Conservation (phyloP, 805 yeast genomes). For the Candida ipomoeae region DNA sequence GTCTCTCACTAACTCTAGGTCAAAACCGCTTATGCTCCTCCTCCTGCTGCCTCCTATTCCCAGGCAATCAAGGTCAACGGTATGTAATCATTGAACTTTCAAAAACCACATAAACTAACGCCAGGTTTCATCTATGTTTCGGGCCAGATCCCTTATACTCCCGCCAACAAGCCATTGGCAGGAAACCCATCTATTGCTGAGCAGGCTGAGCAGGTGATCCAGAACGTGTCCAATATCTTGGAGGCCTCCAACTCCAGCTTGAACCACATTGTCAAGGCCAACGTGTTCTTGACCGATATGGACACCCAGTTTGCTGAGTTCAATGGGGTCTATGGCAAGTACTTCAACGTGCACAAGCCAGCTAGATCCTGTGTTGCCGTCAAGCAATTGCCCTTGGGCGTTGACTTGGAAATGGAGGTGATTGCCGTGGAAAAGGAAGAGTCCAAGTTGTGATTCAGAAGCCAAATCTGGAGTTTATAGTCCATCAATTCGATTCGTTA, state of each 20-base stretch:
- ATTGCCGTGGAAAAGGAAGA: slow-evolving; percentile 67
- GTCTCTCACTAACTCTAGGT: slow-evolving; percentile 36
- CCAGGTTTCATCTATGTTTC: slow-evolving; percentile 80
- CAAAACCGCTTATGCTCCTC: slow-evolving; percentile 77
- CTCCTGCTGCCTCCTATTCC: slow-evolving; percentile 94
- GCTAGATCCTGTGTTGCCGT: slow-evolving; percentile 99
- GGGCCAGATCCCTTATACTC: slow-evolving; percentile 91
- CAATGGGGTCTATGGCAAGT: slow-evolving; percentile 78
- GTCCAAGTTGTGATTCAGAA: slow-evolving; percentile 24
- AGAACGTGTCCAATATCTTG: slow-evolving; percentile 66
- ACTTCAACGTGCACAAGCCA: slow-evolving; percentile 77
- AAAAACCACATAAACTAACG: slow-evolving; percentile 14
- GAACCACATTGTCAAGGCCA: slow-evolving; percentile 82
- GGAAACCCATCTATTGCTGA: slow-evolving; percentile 64
- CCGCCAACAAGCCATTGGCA: slow-evolving; percentile 73
- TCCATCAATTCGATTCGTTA: background rate
- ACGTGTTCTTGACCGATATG: slow-evolving; percentile 90
- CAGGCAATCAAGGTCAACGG: slow-evolving; percentile 90
- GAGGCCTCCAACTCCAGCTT: slow-evolving; percentile 82
- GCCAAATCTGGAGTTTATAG: background rate
- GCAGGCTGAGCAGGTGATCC: slow-evolving; percentile 70
- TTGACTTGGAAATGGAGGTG: slow-evolving; percentile 85
- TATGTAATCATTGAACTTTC: slow-evolving; percentile 21
- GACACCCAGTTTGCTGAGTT: slow-evolving; percentile 69
- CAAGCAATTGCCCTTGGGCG: slow-evolving; percentile 82